phyloP scores from a whole-genome alignment of 2,329 filamentous ascomycete species.

The Fusarium veterinarium region DNA sequence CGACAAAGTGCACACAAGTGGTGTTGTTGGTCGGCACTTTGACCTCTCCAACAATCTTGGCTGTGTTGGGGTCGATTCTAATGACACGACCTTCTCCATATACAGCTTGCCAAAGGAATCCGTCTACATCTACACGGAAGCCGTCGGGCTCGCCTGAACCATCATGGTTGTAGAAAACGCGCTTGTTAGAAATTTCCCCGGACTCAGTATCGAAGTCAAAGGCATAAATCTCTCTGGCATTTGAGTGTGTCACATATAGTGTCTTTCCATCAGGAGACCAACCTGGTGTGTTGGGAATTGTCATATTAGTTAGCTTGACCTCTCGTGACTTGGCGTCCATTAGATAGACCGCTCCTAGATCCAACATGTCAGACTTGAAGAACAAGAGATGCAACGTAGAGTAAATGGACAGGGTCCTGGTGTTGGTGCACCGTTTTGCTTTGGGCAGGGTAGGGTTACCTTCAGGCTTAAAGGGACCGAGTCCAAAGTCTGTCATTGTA shows the following conservation, averaged over 20 bases:
- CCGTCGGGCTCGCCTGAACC: slow-evolving; percentile 80
- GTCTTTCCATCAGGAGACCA: slow-evolving; percentile 80
- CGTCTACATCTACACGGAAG: slow-evolving; percentile 84
- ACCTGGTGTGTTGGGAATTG: slow-evolving; percentile 86
- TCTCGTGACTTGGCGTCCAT: slow-evolving; percentile 72
- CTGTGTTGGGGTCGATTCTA: slow-evolving; percentile 73
- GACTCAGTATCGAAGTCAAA: slow-evolving; percentile 78
- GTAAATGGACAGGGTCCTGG: not conserved
- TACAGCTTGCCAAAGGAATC: slow-evolving; percentile 90
- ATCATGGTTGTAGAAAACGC: slow-evolving; percentile 78
- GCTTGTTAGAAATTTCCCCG: slow-evolving; percentile 74
- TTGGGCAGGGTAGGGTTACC: slow-evolving; percentile 51
- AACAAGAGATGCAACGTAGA: not conserved
- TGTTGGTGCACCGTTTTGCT: not conserved
- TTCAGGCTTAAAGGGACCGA: slow-evolving; percentile 69
- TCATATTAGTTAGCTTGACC: slow-evolving; percentile 71
- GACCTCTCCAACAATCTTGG: slow-evolving; percentile 79
- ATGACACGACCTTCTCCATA: slow-evolving; percentile 82
- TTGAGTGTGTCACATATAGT: slow-evolving; percentile 87
- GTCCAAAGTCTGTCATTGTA: slow-evolving; percentile 80
- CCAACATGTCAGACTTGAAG: slow-evolving; percentile 7
- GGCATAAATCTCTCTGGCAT: slow-evolving; percentile 74
- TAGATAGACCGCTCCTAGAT: slow-evolving; percentile 76
- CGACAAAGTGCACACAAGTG: slow-evolving; percentile 85
- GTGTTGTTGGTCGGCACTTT: slow-evolving; percentile 80